These are phyloP conservation scores for button mushroom (Agaricus bisporus) DNA, from an alignment of 768 basidiomycete species.

Conservation along the genomic window DNA sequence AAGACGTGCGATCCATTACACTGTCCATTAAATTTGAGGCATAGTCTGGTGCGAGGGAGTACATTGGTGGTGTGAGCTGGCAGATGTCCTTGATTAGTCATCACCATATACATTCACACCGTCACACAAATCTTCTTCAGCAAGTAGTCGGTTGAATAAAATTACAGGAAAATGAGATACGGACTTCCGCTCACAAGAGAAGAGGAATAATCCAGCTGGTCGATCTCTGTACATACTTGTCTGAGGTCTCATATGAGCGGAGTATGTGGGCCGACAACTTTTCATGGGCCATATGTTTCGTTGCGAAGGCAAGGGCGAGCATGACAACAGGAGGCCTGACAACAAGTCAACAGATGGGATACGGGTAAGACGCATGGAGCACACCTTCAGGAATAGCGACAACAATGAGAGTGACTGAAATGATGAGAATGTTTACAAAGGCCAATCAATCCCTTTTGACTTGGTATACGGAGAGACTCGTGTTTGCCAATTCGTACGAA, in stretches of 20 bases:
- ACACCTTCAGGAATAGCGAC: constrained; percentile 44
- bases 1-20: no score
- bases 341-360: constrained; percentile 5
- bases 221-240: no score
- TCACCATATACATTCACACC: no score
- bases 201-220: no score
- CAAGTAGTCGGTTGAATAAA: no score
- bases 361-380: constrained; percentile 1
- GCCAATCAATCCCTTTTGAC: constrained; percentile 82
- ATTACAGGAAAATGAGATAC: no score
- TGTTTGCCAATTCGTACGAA: constrained; percentile 77
- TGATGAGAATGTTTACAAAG: constrained; percentile 92
- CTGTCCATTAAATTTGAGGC: no score
- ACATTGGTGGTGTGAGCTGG: no score
- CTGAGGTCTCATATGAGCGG: constrained; percentile 96
- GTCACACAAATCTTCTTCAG: no score
- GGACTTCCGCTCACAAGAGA: no score
- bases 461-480: constrained; percentile 59
- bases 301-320: constrained; percentile 93
- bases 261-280: constrained; percentile 94
- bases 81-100: no score
- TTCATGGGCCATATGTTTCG: constrained; percentile 95
- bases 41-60: no score
- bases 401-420: constrained; percentile 75
- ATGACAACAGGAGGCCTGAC: constrained; percentile 88